Evolutionary conservation across 768 basidiomycete genomes (phyloP), one percentile per base, ranked within the genome.

Genomic region (Jaapia argillacea): DNA sequence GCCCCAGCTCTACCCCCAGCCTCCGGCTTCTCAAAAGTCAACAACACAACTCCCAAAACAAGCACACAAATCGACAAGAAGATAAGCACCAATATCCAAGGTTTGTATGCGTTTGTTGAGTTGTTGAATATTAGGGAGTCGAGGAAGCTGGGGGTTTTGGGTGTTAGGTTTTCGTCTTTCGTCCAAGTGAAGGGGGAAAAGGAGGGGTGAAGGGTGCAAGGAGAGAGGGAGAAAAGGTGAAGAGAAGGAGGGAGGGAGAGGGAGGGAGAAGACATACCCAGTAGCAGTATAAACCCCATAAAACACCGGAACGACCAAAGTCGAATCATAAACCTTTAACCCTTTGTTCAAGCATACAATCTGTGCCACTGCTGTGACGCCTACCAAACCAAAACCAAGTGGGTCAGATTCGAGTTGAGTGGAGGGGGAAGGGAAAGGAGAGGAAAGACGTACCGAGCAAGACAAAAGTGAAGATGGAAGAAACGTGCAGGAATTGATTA

Each of bases 341-440:
- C 85, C 92, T 33, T 84, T 80, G 56, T 97, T 93, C 33, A 97
- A 69, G 58, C 90, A 93, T 35, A 90, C 78, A 45, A 97, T 94
- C 58, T 98, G 93, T 39, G 82, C 62, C 24, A 97, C 78, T 3
- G 91, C 92, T 0, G 91, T 91, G 36, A 76, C 57, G 4, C 69
- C 72, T 27, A 78, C 60, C 18, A 74, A 51, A n/a, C n/a, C n/a
- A n/a, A n/a, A n/a, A n/a, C n/a, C n/a, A n/a, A n/a, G n/a, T n/a
- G n/a, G n/a, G n/a, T n/a, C n/a, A n/a, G n/a, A n/a, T n/a, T n/a
- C n/a, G n/a, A n/a, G n/a, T n/a, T n/a, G n/a, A n/a, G n/a, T n/a
- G n/a, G n/a, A n/a, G n/a, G 16, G 76, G 51, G 40, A 75, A 57
- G 12, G 64, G 57, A 51, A 84, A 74, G 7, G 81, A 67, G n/a